Evolutionary conservation across 78 protist genomes (phyloP), one percentile per base, ranked within the genome.

Genomic region (Tieghemostelium lacteum): DNA sequence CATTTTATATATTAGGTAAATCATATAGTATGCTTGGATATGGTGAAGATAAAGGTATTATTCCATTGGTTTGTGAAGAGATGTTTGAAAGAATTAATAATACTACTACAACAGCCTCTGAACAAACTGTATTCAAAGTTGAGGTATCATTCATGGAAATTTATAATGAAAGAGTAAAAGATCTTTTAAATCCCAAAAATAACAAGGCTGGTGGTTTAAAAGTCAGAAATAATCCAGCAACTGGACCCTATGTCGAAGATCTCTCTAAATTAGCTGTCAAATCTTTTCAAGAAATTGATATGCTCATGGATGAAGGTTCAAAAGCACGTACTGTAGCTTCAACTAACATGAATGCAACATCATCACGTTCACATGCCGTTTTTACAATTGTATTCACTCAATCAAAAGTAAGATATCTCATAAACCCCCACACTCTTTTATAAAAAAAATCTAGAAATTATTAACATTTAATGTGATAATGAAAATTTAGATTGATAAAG

Each of bases 291-390:
- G 93, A 80, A 37, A 85, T 95, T 45, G 95, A 87, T 19, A 64
- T 73, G 61, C 45, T 95, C 22, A 67, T 89, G 72, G 94, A 75
- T 49, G 78, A 28, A 20, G 93, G 89, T 50, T 92, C 85, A n/a
- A 39, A 70, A 49, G 85, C 93, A 34, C 75, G 98, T 37, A 83
- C 95, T 19, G 95, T 93, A 3, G 99, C 98, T 26, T 85, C 95
- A 16, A 97, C 97, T 12, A 36, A 52, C 29, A 97, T 97, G 97
- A 97, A 97, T 94, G 93, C 92, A 12, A 67, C 76, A 20, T 75
- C 94, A 40, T 83, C 95, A 31, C 96, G 99, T 49, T 78, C 96
- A 26, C 99, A 97, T 55, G 91, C 97, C 31, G 91, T 97, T 24
- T 95, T 97, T 64, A 96, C 95, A 54, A 73, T 97, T 70, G 78